Conservation (phyloP, 495 filamentous ascomycete genomes). For the Lasiosphaeria hispida region DNA sequence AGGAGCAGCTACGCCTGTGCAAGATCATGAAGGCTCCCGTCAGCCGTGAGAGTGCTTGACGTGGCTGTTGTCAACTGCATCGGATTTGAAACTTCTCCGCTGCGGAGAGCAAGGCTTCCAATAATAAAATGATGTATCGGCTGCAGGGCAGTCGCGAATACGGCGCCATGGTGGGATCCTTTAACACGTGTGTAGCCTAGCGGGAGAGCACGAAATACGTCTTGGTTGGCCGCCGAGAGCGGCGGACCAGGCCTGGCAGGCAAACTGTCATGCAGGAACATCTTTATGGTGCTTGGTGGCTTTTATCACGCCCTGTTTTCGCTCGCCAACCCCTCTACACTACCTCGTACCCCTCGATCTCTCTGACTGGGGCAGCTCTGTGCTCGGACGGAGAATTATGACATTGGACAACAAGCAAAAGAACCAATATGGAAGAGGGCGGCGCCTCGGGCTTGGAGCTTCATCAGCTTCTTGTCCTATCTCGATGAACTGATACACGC, state of each 20-base stretch:
- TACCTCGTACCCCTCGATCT: too few species aligned
- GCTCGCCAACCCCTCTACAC: too few species aligned
- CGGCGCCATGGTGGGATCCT: not conserved
- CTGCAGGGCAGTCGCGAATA: not conserved
- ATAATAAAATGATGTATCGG: too few species aligned
- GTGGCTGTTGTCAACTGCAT: not conserved
- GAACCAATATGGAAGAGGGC: not conserved
- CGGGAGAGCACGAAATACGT: not conserved
- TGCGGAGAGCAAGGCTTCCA: too few species aligned
- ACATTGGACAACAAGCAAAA: not conserved
- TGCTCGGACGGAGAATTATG: not conserved
- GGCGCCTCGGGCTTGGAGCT: too few species aligned
- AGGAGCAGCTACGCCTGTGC: not conserved
- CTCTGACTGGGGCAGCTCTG: too few species aligned
- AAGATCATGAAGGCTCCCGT: too few species aligned
- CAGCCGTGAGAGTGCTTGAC: not conserved
- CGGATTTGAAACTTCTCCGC: not conserved
- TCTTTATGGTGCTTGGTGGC: not conserved
- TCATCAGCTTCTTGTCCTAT: too few species aligned
- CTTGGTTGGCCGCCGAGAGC: not conserved
- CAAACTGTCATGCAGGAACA: constrained; percentile 15
- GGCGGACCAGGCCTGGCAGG: not conserved
- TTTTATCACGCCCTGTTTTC: too few species aligned
- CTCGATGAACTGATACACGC: too few species aligned
- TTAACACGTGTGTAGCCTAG: not conserved